Evolutionary conservation across 768 basidiomycete species (phyloP).

Genomic region (Daedalea quercina): DNA sequence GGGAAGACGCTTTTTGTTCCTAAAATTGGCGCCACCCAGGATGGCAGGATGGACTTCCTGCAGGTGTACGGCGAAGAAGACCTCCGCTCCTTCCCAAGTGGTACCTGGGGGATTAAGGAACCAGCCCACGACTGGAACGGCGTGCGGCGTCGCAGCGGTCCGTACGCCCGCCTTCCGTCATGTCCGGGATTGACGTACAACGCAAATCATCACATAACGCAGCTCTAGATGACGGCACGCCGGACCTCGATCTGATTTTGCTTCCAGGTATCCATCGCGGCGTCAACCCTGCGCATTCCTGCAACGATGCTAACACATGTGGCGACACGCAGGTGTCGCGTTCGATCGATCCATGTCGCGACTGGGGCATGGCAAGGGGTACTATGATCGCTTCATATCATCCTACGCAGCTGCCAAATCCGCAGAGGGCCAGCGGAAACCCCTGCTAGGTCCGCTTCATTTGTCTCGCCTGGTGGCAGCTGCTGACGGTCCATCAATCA

Average conservation of each 20-base stretch:
- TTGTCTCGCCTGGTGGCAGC: conserved; percentile 2
- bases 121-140: conserved; percentile 42
- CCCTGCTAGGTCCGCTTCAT: conserved; percentile 48
- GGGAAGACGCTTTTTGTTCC: conserved; percentile 70
- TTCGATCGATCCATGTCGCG: conserved; percentile 66
- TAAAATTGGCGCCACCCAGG: conserved; percentile 39
- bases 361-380: conserved; percentile 79
- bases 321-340: conserved; percentile 48
- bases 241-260: conserved; percentile 56
- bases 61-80: conserved; percentile 55
- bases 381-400: conserved; percentile 71
- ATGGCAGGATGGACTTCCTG: conserved; percentile 57
- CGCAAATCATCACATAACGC: conserved; percentile 4
- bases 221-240: conserved; percentile 33
- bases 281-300: not conserved
- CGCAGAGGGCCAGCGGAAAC: conserved; percentile 34
- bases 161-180: conserved; percentile 17
- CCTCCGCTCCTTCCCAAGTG: conserved; percentile 46
- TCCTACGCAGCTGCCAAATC: conserved; percentile 32
- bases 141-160: conserved; percentile 45
- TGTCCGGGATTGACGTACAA: conserved; percentile 8
- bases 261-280: conserved; percentile 46
- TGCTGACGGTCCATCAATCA: conserved; percentile 20
- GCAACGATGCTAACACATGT: not conserved
- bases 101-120: conserved; percentile 74